phyloP scores from a whole-genome alignment of 2,329 filamentous ascomycete species.

The Claviceps sp. region DNA sequence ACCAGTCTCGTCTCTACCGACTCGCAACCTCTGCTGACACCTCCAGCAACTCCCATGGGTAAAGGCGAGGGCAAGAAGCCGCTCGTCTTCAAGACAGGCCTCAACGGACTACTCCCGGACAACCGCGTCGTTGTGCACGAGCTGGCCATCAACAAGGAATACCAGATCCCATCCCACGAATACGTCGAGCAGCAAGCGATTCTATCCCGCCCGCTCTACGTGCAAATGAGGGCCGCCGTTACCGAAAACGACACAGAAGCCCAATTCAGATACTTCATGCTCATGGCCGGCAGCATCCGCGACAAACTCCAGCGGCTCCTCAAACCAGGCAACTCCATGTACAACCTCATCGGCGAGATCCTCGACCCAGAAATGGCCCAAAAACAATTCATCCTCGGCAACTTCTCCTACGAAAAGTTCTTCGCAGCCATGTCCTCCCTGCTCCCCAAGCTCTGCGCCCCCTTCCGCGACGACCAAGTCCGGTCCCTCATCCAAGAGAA shows the following conservation, averaged over 20 bases:
- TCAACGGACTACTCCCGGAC: constrained; percentile 47
- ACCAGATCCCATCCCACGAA: constrained; percentile 51
- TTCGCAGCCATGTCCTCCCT: constrained; percentile 64
- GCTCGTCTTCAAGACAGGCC: constrained; percentile 25
- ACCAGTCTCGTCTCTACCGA: constrained; percentile 25
- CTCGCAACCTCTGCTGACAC: constrained; percentile 35
- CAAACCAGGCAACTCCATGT: constrained; percentile 57
- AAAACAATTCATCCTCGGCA: constrained; percentile 54
- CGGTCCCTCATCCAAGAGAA: constrained; percentile 53
- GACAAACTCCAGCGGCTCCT: constrained; percentile 61
- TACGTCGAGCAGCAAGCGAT: constrained; percentile 43
- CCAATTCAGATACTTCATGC: constrained; percentile 53
- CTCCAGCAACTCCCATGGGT: constrained; percentile 35
- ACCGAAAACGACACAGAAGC: constrained; percentile 49
- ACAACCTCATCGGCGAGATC: constrained; percentile 61
- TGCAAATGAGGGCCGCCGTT: constrained; percentile 51
- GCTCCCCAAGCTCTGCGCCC: constrained; percentile 67
- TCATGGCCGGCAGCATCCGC: constrained; percentile 57
- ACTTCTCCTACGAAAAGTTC: constrained; percentile 71
- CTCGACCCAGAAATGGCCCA: constrained; percentile 60
- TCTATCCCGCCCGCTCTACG: constrained; percentile 34
- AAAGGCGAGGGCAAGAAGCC: constrained; percentile 20
- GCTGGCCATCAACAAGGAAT: constrained; percentile 66
- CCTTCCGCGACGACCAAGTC: constrained; percentile 65
- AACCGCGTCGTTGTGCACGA: constrained; percentile 69